These are phyloP conservation scores for Samsoniella hepiali DNA, from an alignment of 2,329 filamentous ascomycete species.

Conservation along the genomic window DNA sequence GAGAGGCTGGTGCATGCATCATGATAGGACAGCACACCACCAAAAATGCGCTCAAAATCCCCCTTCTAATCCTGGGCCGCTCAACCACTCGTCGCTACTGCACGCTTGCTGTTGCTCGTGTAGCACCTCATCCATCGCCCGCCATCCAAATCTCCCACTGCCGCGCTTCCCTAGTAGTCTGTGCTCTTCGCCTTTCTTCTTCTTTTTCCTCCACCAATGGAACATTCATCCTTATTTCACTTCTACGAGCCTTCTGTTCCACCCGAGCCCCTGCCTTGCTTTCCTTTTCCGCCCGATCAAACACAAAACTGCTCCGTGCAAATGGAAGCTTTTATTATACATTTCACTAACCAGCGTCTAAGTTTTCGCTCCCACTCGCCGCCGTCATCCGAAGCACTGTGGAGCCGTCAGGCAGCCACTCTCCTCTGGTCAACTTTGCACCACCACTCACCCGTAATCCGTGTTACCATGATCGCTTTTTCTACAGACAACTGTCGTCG, in stretches of 20 bases:
- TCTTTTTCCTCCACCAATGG: not conserved
- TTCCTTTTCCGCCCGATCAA: not conserved
- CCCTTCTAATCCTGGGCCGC: not conserved
- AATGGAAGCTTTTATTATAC: not conserved
- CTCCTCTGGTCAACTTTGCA: not conserved
- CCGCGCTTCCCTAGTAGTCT: not conserved
- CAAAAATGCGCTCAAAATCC: not conserved
- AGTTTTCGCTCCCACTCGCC: not conserved
- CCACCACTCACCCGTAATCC: not conserved
- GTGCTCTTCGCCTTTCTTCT: not conserved
- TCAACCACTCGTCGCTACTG: not conserved
- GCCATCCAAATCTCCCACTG: not conserved
- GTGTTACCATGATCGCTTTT: not conserved
- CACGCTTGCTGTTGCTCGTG: not conserved
- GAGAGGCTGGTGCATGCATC: not conserved
- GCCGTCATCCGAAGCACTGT: slow-evolving; percentile 4
- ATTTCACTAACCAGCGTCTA: not conserved
- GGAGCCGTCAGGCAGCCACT: slow-evolving; percentile 15
- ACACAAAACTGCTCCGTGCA: not conserved
- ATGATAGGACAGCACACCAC: not conserved
- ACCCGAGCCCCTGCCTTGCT: not conserved
- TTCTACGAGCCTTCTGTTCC: not conserved
- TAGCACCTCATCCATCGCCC: not conserved
- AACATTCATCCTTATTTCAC: not conserved
- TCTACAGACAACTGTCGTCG: not conserved